These are phyloP conservation scores for Westerdykella sp. DNA, from an alignment of 2,329 filamentous ascomycete genomes.

Conservation along the genomic window DNA sequence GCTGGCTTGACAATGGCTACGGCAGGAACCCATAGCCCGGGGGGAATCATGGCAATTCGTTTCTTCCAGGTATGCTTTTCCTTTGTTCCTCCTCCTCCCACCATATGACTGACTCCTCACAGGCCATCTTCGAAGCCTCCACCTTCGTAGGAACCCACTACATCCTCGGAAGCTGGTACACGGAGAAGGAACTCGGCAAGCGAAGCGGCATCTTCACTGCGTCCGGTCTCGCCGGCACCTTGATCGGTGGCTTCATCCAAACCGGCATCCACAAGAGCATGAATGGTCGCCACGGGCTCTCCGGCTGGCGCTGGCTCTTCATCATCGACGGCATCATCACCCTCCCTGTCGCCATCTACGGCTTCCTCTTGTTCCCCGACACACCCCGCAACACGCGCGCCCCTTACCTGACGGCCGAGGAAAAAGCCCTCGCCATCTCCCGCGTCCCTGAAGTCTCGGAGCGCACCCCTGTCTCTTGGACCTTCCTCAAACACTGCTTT, in stretches of 20 bases:
- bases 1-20: slow-evolving; percentile 58
- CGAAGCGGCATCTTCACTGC: slow-evolving; percentile 56
- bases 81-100: not conserved
- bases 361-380: slow-evolving; percentile 45
- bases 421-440: slow-evolving; percentile 40
- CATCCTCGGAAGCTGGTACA: slow-evolving; percentile 59
- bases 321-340: slow-evolving; percentile 47
- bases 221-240: slow-evolving; percentile 53
- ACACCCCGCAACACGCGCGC: slow-evolving; percentile 40
- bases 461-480: slow-evolving; percentile 42
- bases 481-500: slow-evolving; percentile 52
- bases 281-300: slow-evolving; percentile 45
- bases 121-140: slow-evolving; percentile 49
- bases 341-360: slow-evolving; percentile 46
- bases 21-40: slow-evolving; percentile 46
- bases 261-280: slow-evolving; percentile 44
- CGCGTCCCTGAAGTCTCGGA: slow-evolving; percentile 42
- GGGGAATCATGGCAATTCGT: slow-evolving; percentile 55
- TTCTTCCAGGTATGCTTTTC: slow-evolving; percentile 35
- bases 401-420: slow-evolving; percentile 37
- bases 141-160: slow-evolving; percentile 55
- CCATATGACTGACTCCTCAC: not conserved
- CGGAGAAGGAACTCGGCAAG: slow-evolving; percentile 55
- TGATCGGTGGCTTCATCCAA: slow-evolving; percentile 59
- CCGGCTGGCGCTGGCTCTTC: slow-evolving; percentile 45